phyloP scores from a whole-genome alignment of 495 filamentous ascomycete species.

The Terfezia boudieri region DNA sequence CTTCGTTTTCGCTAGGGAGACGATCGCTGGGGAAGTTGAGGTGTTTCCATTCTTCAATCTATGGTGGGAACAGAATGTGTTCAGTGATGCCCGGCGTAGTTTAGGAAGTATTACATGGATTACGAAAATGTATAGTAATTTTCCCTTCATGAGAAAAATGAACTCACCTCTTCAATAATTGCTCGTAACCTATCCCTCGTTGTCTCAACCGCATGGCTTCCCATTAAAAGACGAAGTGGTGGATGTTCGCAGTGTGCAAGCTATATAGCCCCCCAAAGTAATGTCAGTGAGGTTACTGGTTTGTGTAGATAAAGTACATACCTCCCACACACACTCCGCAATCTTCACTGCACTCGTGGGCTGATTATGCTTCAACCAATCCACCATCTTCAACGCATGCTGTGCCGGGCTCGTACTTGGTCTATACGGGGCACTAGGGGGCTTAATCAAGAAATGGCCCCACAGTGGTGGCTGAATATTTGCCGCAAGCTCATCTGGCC shows the following conservation, averaged over 20 bases:
- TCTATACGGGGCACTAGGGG: slow-evolving; percentile 59
- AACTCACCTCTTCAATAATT: slow-evolving; percentile 66
- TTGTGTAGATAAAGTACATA: no score
- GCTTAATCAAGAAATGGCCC: slow-evolving; percentile 81
- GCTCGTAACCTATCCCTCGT: slow-evolving; percentile 71
- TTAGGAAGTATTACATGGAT: no score
- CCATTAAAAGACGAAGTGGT: slow-evolving; percentile 61
- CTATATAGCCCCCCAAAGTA: neutral
- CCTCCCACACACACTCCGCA: slow-evolving; percentile 86
- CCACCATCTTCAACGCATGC: slow-evolving; percentile 82
- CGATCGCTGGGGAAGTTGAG: slow-evolving; percentile 16
- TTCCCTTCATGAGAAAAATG: neutral
- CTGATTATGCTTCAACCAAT: slow-evolving; percentile 81
- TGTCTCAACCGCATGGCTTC: slow-evolving; percentile 86
- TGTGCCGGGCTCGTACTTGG: slow-evolving; percentile 54
- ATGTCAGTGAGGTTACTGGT: no score
- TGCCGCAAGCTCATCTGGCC: slow-evolving; percentile 10
- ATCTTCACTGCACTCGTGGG: slow-evolving; percentile 82
- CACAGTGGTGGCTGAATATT: slow-evolving; percentile 40
- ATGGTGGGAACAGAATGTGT: neutral
- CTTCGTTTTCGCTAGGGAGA: neutral
- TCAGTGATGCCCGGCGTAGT: neutral
- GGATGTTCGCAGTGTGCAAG: slow-evolving; percentile 81
- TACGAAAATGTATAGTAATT: no score
- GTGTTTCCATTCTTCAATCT: slow-evolving; percentile 61